Base-by-base conservation (phyloP, 306 rosid genomes). In the Pueraria montana region DNA sequence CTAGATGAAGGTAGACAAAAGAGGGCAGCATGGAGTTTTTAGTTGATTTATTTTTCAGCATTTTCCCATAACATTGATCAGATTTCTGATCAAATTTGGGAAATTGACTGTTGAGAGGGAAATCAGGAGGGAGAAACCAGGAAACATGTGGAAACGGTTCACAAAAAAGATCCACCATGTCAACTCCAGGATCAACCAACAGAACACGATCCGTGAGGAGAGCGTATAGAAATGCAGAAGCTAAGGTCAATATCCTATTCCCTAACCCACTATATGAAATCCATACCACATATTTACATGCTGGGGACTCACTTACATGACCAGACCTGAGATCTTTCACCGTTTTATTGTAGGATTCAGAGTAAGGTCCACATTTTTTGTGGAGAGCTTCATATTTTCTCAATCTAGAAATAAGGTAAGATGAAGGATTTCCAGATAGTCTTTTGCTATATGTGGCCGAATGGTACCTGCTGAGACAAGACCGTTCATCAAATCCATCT, bases 241-340 rank as follows among this genome's bases (percentile, higher is more conserved):
- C 91, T 61, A 92, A 67, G 75, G 97, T 87, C 27, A 92, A 67
- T 42, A 92, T 90, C 85, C 94, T 86, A 84, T 92, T 92, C 62
- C 97, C 97, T 80, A 92, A 86, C 45, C 97, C 97, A 77, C 97
- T 89, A 53, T 72, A 92, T 55, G 94, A 90, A 86, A 92, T 81
- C 97, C 92, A 92, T 18, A 89, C 94, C 38, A 92, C 80, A 45
- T 89, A 92, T 55, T 85, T 87, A 78, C 97, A 92, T 5, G 84
- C 84, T 2, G 70, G 66, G 73, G 91, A 72, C 50, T 82, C 84
- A 1, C 49, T 64, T 32, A 21, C 48, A 36, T 68, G 86, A 71
- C 89, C 92, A 18, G 90, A 84, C 72, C 67, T 83, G 76, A 92
- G 88, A 67, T 84, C 81, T 77, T 85, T 73, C 68, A 87, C 72